A percentile compares a stretch with the other conserved stretches of the same genome.
These are phyloP conservation scores for Aspergillus avenaceus DNA, from an alignment of 495 filamentous ascomycete species.

Conservation along the genomic window DNA sequence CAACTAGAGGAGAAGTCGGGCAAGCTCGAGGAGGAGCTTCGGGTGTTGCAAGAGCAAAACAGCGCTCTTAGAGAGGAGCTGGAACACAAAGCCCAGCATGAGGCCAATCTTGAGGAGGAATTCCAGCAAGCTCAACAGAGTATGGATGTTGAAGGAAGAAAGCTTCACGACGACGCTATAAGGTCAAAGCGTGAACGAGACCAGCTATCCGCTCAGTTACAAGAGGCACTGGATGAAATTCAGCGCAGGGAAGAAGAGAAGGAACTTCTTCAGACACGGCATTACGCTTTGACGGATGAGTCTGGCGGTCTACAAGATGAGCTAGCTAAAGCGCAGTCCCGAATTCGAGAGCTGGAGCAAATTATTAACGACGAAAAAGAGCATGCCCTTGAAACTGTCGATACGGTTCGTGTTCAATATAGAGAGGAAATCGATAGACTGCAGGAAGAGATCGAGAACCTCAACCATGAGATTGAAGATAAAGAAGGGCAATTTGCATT, in stretches of 20 bases:
- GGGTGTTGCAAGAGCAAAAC: conserved; percentile 56
- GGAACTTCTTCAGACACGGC: conserved; percentile 63
- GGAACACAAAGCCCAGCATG: conserved; percentile 42
- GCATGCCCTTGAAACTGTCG: conserved; percentile 53
- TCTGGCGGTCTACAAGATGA: conserved; percentile 63
- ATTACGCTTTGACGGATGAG: conserved; percentile 65
- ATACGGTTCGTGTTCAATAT: conserved; percentile 54
- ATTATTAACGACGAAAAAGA: conserved; percentile 56
- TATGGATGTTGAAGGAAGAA: conserved; percentile 35
- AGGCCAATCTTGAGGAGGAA: conserved; percentile 36
- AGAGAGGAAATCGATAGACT: conserved; percentile 59
- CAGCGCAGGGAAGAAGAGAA: conserved; percentile 61
- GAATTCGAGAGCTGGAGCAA: conserved; percentile 54
- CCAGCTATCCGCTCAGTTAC: conserved; percentile 42
- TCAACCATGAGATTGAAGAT: conserved; percentile 69
- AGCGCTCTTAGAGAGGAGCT: conserved; percentile 44
- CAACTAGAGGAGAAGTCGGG: conserved; percentile 69
- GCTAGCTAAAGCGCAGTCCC: conserved; percentile 49
- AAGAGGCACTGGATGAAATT: conserved; percentile 52
- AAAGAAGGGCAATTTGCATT: conserved; percentile 66
- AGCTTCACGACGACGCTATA: conserved; percentile 42
- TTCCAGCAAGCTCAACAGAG: conserved; percentile 40
- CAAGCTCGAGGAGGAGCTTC: conserved; percentile 61
- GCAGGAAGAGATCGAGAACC: conserved; percentile 62
- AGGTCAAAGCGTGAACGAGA: conserved; percentile 35